Conservation (phyloP, 495 filamentous ascomycete species). For the Penicillium coprophilum region DNA sequence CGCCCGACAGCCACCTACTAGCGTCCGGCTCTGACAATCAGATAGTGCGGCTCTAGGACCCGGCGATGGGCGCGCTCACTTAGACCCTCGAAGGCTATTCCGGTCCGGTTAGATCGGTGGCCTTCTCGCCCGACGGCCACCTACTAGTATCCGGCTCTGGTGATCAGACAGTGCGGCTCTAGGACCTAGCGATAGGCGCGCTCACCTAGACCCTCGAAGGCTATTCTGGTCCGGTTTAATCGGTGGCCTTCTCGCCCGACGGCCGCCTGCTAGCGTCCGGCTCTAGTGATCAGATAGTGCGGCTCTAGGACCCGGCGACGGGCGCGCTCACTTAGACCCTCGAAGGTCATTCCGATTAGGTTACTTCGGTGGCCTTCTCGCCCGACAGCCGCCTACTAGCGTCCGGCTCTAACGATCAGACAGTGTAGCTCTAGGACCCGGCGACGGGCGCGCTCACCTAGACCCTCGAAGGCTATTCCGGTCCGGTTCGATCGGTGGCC, state of each 20-base stretch:
- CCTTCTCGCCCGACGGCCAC: slow-evolving; percentile 30
- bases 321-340: not conserved
- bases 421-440: slow-evolving; percentile 13
- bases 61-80: not conserved
- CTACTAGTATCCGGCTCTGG: slow-evolving; percentile 21
- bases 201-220: not conserved
- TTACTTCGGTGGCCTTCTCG: slow-evolving; percentile 31
- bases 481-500: slow-evolving; percentile 5
- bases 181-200: slow-evolving; percentile 12
- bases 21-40: not conserved
- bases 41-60: slow-evolving; percentile 31
- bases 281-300: slow-evolving; percentile 19
- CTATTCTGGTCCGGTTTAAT: no score
- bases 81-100: slow-evolving; percentile 20
- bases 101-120: slow-evolving; percentile 17
- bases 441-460: slow-evolving; percentile 2
- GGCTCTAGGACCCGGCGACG: slow-evolving; percentile 30
- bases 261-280: slow-evolving; percentile 24
- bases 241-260: slow-evolving; percentile 31
- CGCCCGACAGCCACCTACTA: no score
- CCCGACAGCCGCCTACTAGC: slow-evolving; percentile 23
- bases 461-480: no score
- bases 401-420: slow-evolving; percentile 14
- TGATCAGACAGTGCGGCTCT: slow-evolving; percentile 12
- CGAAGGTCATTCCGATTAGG: slow-evolving; percentile 20